phyloP scores from a whole-genome alignment of 2,329 filamentous ascomycete species.

The Alternaria longipes region DNA sequence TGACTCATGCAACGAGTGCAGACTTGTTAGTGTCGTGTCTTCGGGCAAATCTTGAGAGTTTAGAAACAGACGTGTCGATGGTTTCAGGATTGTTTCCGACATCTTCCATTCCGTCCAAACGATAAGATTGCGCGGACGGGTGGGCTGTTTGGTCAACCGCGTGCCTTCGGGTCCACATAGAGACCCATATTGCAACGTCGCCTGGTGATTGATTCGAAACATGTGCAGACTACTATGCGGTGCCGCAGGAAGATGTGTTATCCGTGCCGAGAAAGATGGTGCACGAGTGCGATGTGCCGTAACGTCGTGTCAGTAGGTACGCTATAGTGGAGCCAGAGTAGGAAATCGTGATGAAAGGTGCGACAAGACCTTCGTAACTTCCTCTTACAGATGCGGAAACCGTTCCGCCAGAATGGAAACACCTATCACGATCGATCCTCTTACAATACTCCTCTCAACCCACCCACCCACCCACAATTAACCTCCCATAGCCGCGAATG shows the following conservation, averaged over 20 bases:
- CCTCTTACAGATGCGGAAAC: background rate
- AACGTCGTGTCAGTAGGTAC: background rate
- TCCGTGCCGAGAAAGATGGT: background rate
- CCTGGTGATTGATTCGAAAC: constrained; percentile 1
- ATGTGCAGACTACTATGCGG: background rate
- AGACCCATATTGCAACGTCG: constrained; percentile 1
- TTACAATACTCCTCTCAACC: background rate
- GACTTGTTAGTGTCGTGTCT: background rate
- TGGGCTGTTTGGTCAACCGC: background rate
- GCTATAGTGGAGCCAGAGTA: constrained; percentile 1
- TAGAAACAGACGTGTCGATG: background rate
- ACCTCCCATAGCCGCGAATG: background rate
- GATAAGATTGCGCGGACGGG: background rate
- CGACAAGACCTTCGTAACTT: background rate
- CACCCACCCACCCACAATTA: constrained; percentile 1
- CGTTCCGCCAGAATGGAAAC: background rate
- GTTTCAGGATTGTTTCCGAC: background rate
- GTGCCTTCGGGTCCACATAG: constrained; percentile 1
- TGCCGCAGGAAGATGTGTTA: background rate
- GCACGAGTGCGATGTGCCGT: background rate
- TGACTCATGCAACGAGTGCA: background rate
- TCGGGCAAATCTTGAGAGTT: constrained; percentile 1
- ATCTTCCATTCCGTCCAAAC: background rate
- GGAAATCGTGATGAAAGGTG: background rate
- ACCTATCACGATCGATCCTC: constrained; percentile 1